Evolutionary conservation across 352 stramenopile genomes (phyloP), one percentile per base, ranked within the genome.

Genomic region (Pythium oligandrum): DNA sequence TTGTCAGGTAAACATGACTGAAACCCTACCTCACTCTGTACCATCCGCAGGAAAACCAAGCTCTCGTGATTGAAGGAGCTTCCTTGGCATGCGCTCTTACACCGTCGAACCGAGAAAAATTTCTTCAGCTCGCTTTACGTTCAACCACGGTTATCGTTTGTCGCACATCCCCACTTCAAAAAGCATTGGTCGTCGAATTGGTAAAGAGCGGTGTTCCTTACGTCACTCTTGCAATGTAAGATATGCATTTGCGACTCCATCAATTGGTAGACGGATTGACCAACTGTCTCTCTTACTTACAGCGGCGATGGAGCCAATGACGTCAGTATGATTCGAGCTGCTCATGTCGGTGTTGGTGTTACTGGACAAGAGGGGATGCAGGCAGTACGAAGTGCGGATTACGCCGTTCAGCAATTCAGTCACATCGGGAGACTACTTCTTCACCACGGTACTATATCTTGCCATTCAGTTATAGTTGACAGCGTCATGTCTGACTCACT

Each of bases 241-340:
- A 33, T 17, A 26, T 26, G 17, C 17, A 26, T 26, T 26, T 26
- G 17, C 17, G 17, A 26, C 17, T 26, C 17, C 17, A 26, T 26
- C 17, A 26, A 26, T 26, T 26, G 17, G 17, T 26, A 26, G 17
- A 26, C 17, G 17, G 17, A 26, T 26, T 26, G 17, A 26, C 17
- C 17, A 26, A 26, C 17, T 26, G 17, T 26, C 17, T 26, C 17
- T 7, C 66, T 48, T 56, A 40, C 38, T 51, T 34, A 12, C 34
- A 97, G 96, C 47, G 97, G 97, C n/a, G 97, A 99, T 71, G 97
- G 97, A 32, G 97, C 97, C 7, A 99, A 99, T 60, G 97, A 99
- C 66, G 96, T 99, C 33, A 97, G 94, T 38, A 99, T 99, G 97
- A 99, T 99, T 61, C 96, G 98, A 54, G 94, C 96, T 53, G 97